A percentile compares a stretch with the other conserved stretches of the same genome.
These are phyloP conservation scores for Yamadazyma diospyri DNA, from an alignment of 1,139 yeast species.

Conservation along the genomic window DNA sequence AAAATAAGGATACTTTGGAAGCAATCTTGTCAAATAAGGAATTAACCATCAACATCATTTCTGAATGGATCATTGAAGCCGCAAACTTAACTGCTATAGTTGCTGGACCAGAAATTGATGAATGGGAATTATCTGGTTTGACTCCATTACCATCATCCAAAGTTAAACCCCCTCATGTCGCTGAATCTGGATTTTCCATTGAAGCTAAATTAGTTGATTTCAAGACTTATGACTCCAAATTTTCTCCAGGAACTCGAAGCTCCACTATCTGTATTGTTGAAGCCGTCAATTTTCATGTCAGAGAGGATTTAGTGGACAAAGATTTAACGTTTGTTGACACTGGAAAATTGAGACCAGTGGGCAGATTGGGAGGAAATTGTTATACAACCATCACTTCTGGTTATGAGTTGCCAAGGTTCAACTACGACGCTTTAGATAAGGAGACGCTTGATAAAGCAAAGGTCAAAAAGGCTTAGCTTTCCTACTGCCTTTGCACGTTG, in stretches of 20 bases:
- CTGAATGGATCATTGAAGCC: conserved; percentile 66
- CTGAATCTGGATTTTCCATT: conserved; percentile 58
- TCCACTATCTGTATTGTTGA: conserved; percentile 48
- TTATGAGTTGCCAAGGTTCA: conserved; percentile 44
- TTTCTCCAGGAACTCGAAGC: conserved; percentile 30
- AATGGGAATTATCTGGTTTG: conserved; percentile 55
- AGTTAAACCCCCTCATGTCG: conserved; percentile 56
- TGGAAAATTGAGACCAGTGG: conserved; percentile 49
- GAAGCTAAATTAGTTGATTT: conserved; percentile 48
- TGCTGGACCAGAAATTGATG: conserved; percentile 50
- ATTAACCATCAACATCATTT: conserved; percentile 54
- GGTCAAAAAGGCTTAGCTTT: too few relatives aligned
- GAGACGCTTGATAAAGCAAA: background rate
- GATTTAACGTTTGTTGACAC: conserved; percentile 39
- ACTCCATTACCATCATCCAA: conserved; percentile 42
- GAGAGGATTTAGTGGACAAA: conserved; percentile 51
- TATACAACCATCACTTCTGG: conserved; percentile 44
- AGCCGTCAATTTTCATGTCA: conserved; percentile 54
- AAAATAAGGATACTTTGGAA: conserved; percentile 45
- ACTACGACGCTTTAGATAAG: conserved; percentile 9
- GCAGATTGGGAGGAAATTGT: conserved; percentile 54
- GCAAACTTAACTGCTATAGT: conserved; percentile 50
- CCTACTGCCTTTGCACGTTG: too few relatives aligned
- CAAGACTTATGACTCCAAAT: conserved; percentile 46
- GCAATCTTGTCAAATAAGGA: conserved; percentile 53